phyloP scores from a whole-genome alignment of 2,329 filamentous ascomycete species.

The Lasiodiplodia sp. region DNA sequence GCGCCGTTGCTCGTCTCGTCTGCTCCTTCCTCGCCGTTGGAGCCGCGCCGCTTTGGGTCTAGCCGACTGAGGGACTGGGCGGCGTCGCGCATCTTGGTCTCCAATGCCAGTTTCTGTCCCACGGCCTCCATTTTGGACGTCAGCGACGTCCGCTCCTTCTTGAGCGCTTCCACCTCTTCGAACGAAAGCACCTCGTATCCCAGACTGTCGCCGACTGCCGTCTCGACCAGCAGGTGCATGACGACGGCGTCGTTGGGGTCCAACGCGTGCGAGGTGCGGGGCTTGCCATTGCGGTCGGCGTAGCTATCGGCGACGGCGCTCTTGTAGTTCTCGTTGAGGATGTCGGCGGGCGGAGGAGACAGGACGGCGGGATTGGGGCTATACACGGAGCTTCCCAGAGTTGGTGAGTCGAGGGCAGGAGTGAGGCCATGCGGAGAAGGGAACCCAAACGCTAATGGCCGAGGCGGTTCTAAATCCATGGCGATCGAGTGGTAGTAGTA shows the following conservation, averaged over 20 bases:
- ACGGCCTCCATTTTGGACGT: slow-evolving; percentile 81
- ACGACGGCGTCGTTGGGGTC: slow-evolving; percentile 68
- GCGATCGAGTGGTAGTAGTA: slow-evolving; percentile 21
- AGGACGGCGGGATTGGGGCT: slow-evolving; percentile 40
- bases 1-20: slow-evolving; percentile 53
- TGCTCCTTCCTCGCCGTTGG: slow-evolving; percentile 44
- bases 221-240: slow-evolving; percentile 92
- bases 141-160: slow-evolving; percentile 81
- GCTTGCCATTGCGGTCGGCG: slow-evolving; percentile 39
- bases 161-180: slow-evolving; percentile 89
- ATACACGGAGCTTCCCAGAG: slow-evolving; percentile 22
- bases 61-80: slow-evolving; percentile 85
- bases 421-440: slow-evolving; percentile 46
- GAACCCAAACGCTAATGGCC: slow-evolving; percentile 33
- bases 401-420: slow-evolving; percentile 39
- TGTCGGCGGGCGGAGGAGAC: slow-evolving; percentile 42
- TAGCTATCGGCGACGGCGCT: slow-evolving; percentile 40
- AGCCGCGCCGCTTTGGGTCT: slow-evolving; percentile 60
- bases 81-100: slow-evolving; percentile 93
- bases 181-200: slow-evolving; percentile 85
- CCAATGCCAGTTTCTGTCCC: slow-evolving; percentile 82
- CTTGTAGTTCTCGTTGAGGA: slow-evolving; percentile 43
- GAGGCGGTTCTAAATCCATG: slow-evolving; percentile 35
- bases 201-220: slow-evolving; percentile 86
- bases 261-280: slow-evolving; percentile 42